Evolutionary conservation across 768 basidiomycete genomes (phyloP).

Genomic region (Boletus barrowsii): DNA sequence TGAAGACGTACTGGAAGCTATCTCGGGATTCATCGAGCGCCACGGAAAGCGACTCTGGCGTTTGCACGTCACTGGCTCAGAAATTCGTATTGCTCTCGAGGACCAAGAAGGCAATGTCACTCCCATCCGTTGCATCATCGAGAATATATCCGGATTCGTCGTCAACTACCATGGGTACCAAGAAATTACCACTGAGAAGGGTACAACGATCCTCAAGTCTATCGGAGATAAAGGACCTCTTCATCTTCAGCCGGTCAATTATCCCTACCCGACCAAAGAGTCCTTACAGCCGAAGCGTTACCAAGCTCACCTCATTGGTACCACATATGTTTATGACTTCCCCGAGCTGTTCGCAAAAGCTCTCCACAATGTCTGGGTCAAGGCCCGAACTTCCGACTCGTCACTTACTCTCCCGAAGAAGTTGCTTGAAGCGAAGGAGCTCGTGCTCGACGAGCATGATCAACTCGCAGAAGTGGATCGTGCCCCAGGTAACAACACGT

Average conservation of each 20-base stretch:
- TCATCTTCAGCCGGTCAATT: slow-evolving; percentile 92
- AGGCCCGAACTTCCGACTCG: slow-evolving; percentile 60
- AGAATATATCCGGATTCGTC: slow-evolving; percentile 98
- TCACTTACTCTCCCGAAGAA: slow-evolving; percentile 72
- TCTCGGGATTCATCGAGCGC: slow-evolving; percentile 98
- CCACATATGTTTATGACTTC: slow-evolving; percentile 99
- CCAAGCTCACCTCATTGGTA: slow-evolving; percentile 97
- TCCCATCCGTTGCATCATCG: slow-evolving; percentile 95
- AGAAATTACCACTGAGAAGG: slow-evolving; percentile 95
- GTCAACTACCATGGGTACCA: slow-evolving; percentile 98
- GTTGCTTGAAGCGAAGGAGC: slow-evolving; percentile 80
- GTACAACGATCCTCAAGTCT: slow-evolving; percentile 93
- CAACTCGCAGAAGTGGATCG: slow-evolving; percentile 87
- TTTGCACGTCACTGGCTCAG: slow-evolving; percentile 94
- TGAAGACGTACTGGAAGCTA: slow-evolving; percentile 94
- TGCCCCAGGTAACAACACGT: slow-evolving; percentile 89
- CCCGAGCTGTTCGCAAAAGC: slow-evolving; percentile 98
- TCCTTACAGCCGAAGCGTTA: slow-evolving; percentile 98
- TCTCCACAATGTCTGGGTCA: slow-evolving; percentile 87
- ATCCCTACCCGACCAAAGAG: slow-evolving; percentile 94
- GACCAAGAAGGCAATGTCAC: slow-evolving; percentile 93
- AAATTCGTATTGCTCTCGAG: slow-evolving; percentile 93
- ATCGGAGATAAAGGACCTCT: slow-evolving; percentile 97
- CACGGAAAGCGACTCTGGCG: slow-evolving; percentile 99
- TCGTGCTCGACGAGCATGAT: slow-evolving; percentile 92